phyloP scores from a whole-genome alignment of 225 moss, liverwort and hornwort species.

The Sphagnum contortum region DNA sequence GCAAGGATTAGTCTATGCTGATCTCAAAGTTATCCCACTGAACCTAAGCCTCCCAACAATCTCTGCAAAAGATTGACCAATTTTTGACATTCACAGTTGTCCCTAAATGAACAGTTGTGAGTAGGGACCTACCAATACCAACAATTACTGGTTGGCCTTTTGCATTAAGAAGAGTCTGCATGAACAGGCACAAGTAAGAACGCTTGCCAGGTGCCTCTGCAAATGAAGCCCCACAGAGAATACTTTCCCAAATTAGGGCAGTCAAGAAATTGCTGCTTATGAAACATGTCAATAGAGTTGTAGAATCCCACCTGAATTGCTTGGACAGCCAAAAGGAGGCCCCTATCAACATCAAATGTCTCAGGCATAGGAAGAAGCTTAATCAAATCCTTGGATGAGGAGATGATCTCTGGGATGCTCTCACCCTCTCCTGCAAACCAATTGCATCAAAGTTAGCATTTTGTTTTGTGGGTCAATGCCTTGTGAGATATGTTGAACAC shows the following conservation, averaged over 20 bases:
- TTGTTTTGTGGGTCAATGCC: constrained; percentile 1
- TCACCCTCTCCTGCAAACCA: constrained; percentile 36
- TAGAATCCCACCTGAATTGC: constrained; percentile 46
- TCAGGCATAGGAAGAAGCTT: constrained; percentile 74
- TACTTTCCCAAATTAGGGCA: background rate
- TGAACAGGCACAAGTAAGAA: constrained; percentile 9
- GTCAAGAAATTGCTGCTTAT: background rate
- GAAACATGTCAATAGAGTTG: constrained; percentile 10
- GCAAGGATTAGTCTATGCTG: too few relatives aligned
- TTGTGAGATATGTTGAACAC: background rate
- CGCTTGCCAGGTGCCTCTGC: background rate
- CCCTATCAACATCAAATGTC: constrained; percentile 81
- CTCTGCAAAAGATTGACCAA: too few relatives aligned
- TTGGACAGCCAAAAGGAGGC: constrained; percentile 85
- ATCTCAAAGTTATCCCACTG: too few relatives aligned
- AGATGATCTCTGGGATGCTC: constrained; percentile 16
- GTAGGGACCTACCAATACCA: constrained; percentile 53
- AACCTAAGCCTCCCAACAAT: too few relatives aligned
- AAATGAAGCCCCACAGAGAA: background rate
- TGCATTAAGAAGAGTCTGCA: constrained; percentile 63
- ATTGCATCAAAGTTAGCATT: constrained; percentile 23
- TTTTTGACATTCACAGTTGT: too few relatives aligned
- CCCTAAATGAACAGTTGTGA: too few relatives aligned
- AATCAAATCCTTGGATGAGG: constrained; percentile 44
- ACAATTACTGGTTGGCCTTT: constrained; percentile 71